Base-by-base conservation (phyloP, 345 rosid genomes). In the Atalantia buxifolia region DNA sequence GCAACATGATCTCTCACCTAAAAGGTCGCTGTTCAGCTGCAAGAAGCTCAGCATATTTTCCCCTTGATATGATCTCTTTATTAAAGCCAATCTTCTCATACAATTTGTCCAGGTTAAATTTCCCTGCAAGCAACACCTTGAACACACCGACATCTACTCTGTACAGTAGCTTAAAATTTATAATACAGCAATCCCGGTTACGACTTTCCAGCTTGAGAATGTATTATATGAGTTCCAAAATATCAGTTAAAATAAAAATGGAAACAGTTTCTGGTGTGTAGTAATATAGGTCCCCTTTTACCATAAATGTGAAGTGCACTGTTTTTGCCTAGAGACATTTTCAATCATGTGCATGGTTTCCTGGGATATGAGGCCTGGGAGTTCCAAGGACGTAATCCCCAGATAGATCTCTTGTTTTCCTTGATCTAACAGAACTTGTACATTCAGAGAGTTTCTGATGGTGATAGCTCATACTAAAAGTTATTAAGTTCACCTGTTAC, bases 1-100 rank as follows among this genome's bases (percentile, higher is more conserved):
- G 50, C 48, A 81, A 73, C 45, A 79, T 55, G 8, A 72, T 8
- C 59, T 63, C 89, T 87, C 61, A 93, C 99, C 96, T 90, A n/a
- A 93, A 87, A 80, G 98, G 84, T 77, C 98, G 89, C 80, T 93
- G 92, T 19, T 93, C 97, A 79, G 99, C 95, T 10, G 90, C 97
- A 30, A 87, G 85, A 78, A 95, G 90, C 87, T 95, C 99, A 21
- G 98, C 94, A 84, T 86, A 95, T 86, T 74, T 91, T 78, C 99
- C 99, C 82, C 97, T 85, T 81, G 99, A 95, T 79, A 95, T 87
- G 81, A 91, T 88, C 90, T 95, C 98, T 82, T 95, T 93, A 86
- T 84, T 92, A 88, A 91, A 93, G 71, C 99, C 99, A 78, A 95
- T 88, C 76, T 89, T 93, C 81, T 95, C 96, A 79, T 93, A 95